These are phyloP conservation scores for Elaeagnus macrophylla DNA, from an alignment of 306 rosid species.

Conservation along the genomic window DNA sequence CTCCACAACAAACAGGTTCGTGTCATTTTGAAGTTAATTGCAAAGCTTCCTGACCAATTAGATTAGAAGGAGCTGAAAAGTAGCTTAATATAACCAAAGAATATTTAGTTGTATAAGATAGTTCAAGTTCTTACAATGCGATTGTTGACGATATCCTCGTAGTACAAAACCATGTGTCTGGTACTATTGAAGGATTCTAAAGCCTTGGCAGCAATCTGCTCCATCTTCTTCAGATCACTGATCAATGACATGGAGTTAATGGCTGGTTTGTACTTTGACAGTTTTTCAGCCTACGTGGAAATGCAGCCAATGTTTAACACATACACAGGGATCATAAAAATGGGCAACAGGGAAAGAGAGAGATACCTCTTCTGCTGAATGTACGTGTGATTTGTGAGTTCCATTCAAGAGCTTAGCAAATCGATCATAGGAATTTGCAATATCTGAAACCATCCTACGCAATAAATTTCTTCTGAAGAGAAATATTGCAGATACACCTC, in stretches of 20 bases:
- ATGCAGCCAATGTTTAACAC: conserved; percentile 12
- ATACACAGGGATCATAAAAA: background rate
- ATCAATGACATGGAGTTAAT: conserved; percentile 57
- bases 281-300: conserved; percentile 59
- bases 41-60: too few relatives aligned
- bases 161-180: conserved; percentile 63
- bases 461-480: conserved; percentile 74
- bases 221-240: conserved; percentile 56
- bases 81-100: too few relatives aligned
- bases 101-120: too few relatives aligned
- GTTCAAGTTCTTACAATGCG: conserved; percentile 43
- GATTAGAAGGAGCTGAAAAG: too few relatives aligned
- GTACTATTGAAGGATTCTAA: conserved; percentile 67
- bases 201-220: conserved; percentile 42
- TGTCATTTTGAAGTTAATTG: too few relatives aligned
- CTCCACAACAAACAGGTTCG: too few relatives aligned
- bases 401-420: conserved; percentile 87
- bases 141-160: conserved; percentile 73
- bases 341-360: conserved; percentile 11
- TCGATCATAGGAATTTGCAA: conserved; percentile 89
- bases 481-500: conserved; percentile 70
- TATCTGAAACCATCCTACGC: conserved; percentile 69
- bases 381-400: conserved; percentile 91
- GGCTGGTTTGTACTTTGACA: conserved; percentile 69
- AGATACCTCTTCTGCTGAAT: conserved; percentile 71